These are phyloP conservation scores for Mimosa bimucronata DNA, from an alignment of 306 rosid species.

Conservation along the genomic window DNA sequence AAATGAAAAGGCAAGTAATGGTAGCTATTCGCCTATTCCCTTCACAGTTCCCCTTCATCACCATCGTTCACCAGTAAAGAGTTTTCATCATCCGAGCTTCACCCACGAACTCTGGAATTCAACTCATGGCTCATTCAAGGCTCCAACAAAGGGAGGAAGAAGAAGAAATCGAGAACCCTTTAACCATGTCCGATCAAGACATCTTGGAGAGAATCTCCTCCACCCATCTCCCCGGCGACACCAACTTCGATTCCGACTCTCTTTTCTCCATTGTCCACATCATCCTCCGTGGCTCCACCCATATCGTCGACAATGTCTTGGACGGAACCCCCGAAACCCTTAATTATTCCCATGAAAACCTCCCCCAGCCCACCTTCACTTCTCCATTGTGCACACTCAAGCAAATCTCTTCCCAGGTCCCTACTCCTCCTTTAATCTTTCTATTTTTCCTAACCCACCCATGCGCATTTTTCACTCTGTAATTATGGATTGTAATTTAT, in stretches of 20 bases:
- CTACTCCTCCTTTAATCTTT: not conserved
- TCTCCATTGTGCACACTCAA: slow-evolving; percentile 36
- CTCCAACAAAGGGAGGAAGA: not conserved
- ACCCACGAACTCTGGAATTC: not conserved
- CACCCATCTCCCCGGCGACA: slow-evolving; percentile 40
- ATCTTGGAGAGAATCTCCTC: slow-evolving; percentile 30
- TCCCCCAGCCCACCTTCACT: slow-evolving; percentile 25
- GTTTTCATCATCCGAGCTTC: not conserved
- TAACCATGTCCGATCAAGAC: slow-evolving; percentile 36
- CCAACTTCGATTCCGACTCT: slow-evolving; percentile 39
- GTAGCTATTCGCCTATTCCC: not conserved
- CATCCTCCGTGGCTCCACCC: slow-evolving; percentile 40
- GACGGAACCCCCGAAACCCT: slow-evolving; percentile 35
- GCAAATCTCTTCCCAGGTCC: slow-evolving; percentile 33
- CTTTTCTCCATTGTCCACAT: slow-evolving; percentile 36
- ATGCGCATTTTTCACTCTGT: not conserved
- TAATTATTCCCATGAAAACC: slow-evolving; percentile 9
- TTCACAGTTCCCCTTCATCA: not conserved
- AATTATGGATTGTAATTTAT: not conserved
- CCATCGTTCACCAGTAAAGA: not conserved
- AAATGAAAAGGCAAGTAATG: not conserved
- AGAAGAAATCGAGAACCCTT: slow-evolving; percentile 8
- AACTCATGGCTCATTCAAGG: not conserved
- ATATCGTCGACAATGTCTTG: slow-evolving; percentile 37
- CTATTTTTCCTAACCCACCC: not conserved